phyloP scores from a whole-genome alignment of 352 stramenopile species.

The Lagenidium giganteum region DNA sequence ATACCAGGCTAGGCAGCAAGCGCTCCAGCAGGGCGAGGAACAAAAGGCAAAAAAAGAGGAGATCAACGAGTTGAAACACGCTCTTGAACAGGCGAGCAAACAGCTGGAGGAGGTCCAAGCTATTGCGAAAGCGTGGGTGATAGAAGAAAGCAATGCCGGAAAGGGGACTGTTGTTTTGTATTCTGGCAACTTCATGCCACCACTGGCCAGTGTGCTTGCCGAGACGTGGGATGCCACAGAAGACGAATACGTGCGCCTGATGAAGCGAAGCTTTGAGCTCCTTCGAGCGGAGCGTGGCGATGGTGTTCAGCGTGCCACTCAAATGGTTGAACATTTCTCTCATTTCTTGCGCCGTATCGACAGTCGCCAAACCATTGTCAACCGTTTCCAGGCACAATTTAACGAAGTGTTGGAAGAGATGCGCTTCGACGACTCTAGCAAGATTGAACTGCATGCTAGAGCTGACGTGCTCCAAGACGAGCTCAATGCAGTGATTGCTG shows the following conservation, averaged over 20 bases:
- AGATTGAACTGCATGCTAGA: slow-evolving; percentile 59
- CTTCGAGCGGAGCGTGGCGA: slow-evolving; percentile 24
- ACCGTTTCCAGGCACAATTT: slow-evolving; percentile 51
- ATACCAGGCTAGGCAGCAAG: not conserved
- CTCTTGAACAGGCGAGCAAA: not conserved
- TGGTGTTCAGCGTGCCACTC: slow-evolving; percentile 15
- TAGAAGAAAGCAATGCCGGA: slow-evolving; percentile 11
- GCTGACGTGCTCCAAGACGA: slow-evolving; percentile 57
- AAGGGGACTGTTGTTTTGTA: slow-evolving; percentile 10
- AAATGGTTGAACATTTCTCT: slow-evolving; percentile 35
- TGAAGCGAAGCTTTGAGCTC: slow-evolving; percentile 32
- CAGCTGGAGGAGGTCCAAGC: not conserved
- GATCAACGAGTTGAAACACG: not conserved
- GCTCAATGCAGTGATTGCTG: slow-evolving; percentile 37
- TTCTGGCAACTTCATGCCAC: slow-evolving; percentile 23
- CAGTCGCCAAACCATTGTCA: slow-evolving; percentile 46
- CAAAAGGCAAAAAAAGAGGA: slow-evolving; percentile 12
- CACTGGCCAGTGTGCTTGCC: slow-evolving; percentile 19
- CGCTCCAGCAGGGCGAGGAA: slow-evolving; percentile 5
- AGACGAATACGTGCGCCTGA: slow-evolving; percentile 28
- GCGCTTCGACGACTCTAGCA: slow-evolving; percentile 64
- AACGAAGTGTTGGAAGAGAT: slow-evolving; percentile 72
- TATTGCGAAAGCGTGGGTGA: slow-evolving; percentile 15
- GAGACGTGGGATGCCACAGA: slow-evolving; percentile 41
- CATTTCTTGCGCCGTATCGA: slow-evolving; percentile 52